phyloP scores from a whole-genome alignment of 2,329 filamentous ascomycete species.

The Pseudogymnoascus sp. region DNA sequence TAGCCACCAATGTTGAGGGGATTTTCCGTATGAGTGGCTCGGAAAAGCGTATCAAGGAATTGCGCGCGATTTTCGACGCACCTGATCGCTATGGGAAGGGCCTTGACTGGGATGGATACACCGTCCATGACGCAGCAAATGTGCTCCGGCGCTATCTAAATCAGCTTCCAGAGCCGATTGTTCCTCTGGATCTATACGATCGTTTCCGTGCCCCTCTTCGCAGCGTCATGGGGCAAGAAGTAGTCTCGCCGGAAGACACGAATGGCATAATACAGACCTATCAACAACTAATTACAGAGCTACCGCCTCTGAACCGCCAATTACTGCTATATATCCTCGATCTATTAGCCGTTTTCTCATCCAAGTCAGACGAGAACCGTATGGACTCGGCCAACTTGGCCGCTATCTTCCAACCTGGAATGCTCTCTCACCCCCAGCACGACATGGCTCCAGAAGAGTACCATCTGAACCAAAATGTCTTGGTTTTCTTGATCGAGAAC shows the following conservation, averaged over 20 bases:
- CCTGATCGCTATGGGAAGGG: conserved; percentile 95
- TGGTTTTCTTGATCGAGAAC: conserved; percentile 97
- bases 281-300: conserved; percentile 83
- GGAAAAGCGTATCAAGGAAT: conserved; percentile 95
- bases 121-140: conserved; percentile 96
- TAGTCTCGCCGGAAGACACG: conserved; percentile 64
- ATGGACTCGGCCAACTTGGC: conserved; percentile 95
- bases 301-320: conserved; percentile 89
- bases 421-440: conserved; percentile 87
- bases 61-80: conserved; percentile 86
- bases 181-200: conserved; percentile 88
- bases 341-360: conserved; percentile 90
- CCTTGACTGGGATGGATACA: conserved; percentile 94
- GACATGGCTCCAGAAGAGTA: conserved; percentile 96
- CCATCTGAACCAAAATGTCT: conserved; percentile 87
- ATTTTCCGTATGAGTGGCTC: conserved; percentile 96
- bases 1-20: conserved; percentile 89
- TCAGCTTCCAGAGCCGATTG: conserved; percentile 91
- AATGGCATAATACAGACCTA: conserved; percentile 73
- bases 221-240: conserved; percentile 58
- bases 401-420: conserved; percentile 94
- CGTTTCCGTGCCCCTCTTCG: conserved; percentile 80
- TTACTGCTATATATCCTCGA: conserved; percentile 93
- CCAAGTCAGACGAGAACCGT: conserved; percentile 91
- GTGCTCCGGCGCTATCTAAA: conserved; percentile 93